A percentile compares a stretch with the other conserved stretches of the same genome.
Evolutionary conservation across 2,329 filamentous ascomycete species (phyloP).

Genomic region (Paramyrothecium roridum): DNA sequence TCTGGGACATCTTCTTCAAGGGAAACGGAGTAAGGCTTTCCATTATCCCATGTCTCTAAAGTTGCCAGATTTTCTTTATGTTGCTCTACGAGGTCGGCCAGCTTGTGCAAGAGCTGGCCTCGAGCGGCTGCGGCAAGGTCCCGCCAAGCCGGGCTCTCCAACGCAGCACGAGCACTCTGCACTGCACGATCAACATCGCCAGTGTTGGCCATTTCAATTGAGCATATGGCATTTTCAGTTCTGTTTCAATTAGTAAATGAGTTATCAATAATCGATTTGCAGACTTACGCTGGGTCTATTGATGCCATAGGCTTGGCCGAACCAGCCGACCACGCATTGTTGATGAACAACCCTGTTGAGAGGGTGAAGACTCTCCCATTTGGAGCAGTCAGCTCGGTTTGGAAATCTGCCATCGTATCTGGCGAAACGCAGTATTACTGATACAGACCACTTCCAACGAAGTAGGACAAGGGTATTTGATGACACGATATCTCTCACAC

Average conservation of each 20-base stretch:
- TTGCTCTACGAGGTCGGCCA: conserved; percentile 67
- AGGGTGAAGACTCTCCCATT: conserved; percentile 67
- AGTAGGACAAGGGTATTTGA: neutral
- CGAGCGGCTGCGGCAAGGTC: conserved; percentile 64
- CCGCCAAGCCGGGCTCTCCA: conserved; percentile 66
- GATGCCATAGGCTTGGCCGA: conserved; percentile 53
- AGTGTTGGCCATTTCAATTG: conserved; percentile 24
- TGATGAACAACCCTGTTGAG: conserved; percentile 71
- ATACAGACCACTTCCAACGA: neutral
- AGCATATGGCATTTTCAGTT: conserved; percentile 26
- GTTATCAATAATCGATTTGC: neutral
- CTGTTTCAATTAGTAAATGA: conserved; percentile 11
- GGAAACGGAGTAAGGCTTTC: conserved; percentile 61
- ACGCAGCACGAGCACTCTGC: conserved; percentile 58
- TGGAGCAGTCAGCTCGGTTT: conserved; percentile 25
- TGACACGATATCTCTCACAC: neutral
- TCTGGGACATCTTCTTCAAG: conserved; percentile 61
- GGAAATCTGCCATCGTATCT: neutral
- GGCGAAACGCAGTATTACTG: neutral
- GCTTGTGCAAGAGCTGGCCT: conserved; percentile 65
- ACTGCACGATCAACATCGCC: conserved; percentile 30
- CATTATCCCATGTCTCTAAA: conserved; percentile 80
- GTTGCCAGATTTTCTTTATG: conserved; percentile 49
- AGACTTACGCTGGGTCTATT: conserved; percentile 49
- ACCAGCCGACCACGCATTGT: conserved; percentile 69